Conservation (phyloP, 2,329 filamentous ascomycete species). For the Penicillium sp. region DNA sequence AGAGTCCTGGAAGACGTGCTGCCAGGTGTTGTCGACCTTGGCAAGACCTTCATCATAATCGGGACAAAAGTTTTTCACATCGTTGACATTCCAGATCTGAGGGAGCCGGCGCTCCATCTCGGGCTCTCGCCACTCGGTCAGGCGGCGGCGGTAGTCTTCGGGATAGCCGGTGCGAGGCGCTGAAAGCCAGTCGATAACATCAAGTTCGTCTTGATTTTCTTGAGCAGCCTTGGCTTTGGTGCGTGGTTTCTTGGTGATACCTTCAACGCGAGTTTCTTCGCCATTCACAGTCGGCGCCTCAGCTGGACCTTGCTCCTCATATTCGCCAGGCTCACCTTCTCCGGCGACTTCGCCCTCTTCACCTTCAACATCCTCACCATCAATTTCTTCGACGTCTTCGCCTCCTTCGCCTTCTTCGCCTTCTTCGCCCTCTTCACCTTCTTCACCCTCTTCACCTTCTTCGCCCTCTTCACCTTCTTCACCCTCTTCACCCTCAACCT, state of each 20-base stretch:
- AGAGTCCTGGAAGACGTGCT: slow-evolving; percentile 28
- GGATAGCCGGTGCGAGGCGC: slow-evolving; percentile 16
- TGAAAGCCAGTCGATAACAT: slow-evolving; percentile 14
- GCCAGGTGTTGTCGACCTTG: slow-evolving; percentile 31
- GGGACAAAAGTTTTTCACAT: slow-evolving; percentile 30
- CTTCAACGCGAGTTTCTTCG: slow-evolving; percentile 3
- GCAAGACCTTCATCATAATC: slow-evolving; percentile 31
- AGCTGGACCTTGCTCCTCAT: slow-evolving; percentile 11
- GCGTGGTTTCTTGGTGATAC: not conserved
- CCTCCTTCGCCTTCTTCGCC: slow-evolving; percentile 21
- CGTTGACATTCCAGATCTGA: slow-evolving; percentile 36
- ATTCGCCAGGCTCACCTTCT: slow-evolving; percentile 1
- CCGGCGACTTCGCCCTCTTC: too few relatives aligned
- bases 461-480: slow-evolving; percentile 16
- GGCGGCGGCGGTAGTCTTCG: slow-evolving; percentile 16
- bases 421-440: slow-evolving; percentile 16
- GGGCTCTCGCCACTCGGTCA: slow-evolving; percentile 14
- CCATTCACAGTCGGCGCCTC: slow-evolving; percentile 6
- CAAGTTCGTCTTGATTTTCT: slow-evolving; percentile 2
- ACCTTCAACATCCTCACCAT: too few relatives aligned
- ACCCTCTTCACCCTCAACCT: slow-evolving; percentile 11
- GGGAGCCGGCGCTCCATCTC: slow-evolving; percentile 30
- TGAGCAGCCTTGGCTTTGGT: not conserved
- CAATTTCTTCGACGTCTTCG: slow-evolving; percentile 14
- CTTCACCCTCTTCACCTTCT: slow-evolving; percentile 16